Evolutionary conservation across 805 yeast genomes (phyloP), one percentile per base, ranked within the genome.

Genomic region (Saturnispora bothae): DNA sequence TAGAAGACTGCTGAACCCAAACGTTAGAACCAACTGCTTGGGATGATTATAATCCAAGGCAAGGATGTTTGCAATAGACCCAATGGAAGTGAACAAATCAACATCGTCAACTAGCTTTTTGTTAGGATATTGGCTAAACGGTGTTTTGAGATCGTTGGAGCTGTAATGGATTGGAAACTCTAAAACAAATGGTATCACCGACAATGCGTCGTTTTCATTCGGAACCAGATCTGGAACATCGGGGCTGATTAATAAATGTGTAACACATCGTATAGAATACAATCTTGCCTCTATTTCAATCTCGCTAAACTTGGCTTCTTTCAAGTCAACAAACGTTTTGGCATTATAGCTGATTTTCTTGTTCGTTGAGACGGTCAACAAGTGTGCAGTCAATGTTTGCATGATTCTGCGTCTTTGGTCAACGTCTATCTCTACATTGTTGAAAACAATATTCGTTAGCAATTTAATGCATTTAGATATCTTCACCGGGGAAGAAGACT

Each of bases 61-160:
- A 0, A 76, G 54, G 4, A 74, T 38, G 45, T 75, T 74, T 9
- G 76, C 68, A 32, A 75, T 54, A 0, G 78, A 71, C 16, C 69
- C 49, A 25, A 74, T 52, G 0, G 67, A 46, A 41, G 68, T 71
- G 43, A 64, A 67, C 20, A 60, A 58, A 41, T 72, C 78, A 15
- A 38, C 31, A 2, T 37, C 28, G 7, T 40, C 40, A 12, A 67
- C 46, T 19, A 30, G 18, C 3, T 46, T 22, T 7, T 22, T 44
- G 1, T 65, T 55, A 15, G 62, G 43, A 0, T 44, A 36, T 4
- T 40, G 41, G 12, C 36, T 33, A 20, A 53, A 45, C 5, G 58
- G 56, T 3, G 56, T 51, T 9, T 37, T 41, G 2, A 28, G 18
- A 9, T 48, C 38, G 30, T 51, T 50, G 1, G 34, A 28, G n/a